phyloP scores from a whole-genome alignment of 1,139 yeast species.

The Pichia sp. region DNA sequence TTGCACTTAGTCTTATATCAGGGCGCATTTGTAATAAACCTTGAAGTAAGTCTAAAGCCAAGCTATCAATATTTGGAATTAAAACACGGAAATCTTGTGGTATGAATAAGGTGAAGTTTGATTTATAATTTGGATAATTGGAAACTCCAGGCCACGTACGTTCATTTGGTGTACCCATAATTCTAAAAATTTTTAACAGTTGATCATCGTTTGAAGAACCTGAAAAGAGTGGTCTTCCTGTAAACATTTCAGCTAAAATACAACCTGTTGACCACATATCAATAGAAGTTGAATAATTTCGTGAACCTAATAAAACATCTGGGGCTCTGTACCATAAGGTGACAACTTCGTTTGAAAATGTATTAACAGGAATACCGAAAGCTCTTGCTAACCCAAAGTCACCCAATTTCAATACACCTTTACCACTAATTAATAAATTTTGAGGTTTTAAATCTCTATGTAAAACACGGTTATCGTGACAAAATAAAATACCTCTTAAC shows the following conservation, averaged over 20 bases:
- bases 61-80: constrained; percentile 70
- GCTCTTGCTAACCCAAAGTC: constrained; percentile 98
- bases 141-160: constrained; percentile 94
- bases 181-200: constrained; percentile 74
- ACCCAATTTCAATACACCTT: constrained; percentile 91
- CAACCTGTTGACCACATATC: constrained; percentile 99
- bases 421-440: constrained; percentile 75
- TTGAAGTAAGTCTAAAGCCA: constrained; percentile 73
- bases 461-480: constrained; percentile 90
- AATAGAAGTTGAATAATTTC: constrained; percentile 91
- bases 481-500: constrained; percentile 82
- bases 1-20: constrained; percentile 81
- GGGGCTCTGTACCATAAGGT: constrained; percentile 99
- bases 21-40: constrained; percentile 87
- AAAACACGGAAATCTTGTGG: constrained; percentile 79
- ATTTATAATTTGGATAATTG: constrained; percentile 75
- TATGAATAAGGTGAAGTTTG: constrained; percentile 68
- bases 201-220: constrained; percentile 97
- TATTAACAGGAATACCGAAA: constrained; percentile 95
- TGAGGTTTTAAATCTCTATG: constrained; percentile 97
- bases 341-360: constrained; percentile 95
- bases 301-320: constrained; percentile 88
- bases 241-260: constrained; percentile 94
- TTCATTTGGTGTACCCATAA: constrained; percentile 96
- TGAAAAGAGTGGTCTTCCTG: constrained; percentile 95